Evolutionary conservation across 768 basidiomycete genomes (phyloP).

Genomic region (Hebeloma cylindrosporum): DNA sequence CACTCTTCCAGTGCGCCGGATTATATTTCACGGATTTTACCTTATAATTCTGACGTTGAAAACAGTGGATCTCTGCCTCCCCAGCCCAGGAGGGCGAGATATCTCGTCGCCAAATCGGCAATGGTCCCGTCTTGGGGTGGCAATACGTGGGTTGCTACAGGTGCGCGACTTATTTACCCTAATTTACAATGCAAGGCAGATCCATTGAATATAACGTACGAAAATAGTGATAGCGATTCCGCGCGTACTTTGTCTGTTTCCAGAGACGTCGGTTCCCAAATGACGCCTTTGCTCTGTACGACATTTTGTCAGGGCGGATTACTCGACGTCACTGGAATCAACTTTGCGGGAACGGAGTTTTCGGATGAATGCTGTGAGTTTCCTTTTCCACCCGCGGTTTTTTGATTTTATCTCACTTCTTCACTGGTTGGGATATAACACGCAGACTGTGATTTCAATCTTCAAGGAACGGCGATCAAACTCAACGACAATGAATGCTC

Average conservation of each 20-base stretch:
- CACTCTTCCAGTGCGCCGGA: no score
- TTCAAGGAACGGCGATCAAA: constrained; percentile 16
- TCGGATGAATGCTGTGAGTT: constrained; percentile 22
- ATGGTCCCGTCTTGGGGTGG: not conserved
- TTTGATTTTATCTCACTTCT: no score
- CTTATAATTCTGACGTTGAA: no score
- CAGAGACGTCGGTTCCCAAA: constrained; percentile 11
- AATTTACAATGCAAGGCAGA: not conserved
- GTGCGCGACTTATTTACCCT: not conserved
- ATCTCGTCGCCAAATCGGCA: no score
- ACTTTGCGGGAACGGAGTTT: constrained; percentile 23
- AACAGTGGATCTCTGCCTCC: no score
- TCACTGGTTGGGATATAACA: not conserved
- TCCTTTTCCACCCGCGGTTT: no score
- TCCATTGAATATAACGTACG: no score
- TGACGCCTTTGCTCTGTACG: constrained; percentile 24
- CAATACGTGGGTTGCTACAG: constrained; percentile 4
- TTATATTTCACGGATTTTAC: no score
- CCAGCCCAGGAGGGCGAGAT: no score
- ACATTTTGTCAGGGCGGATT: constrained; percentile 21
- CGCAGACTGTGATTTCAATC: constrained; percentile 20
- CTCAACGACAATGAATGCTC: constrained; percentile 35
- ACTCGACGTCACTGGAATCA: constrained; percentile 15
- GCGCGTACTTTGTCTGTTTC: constrained; percentile 19
- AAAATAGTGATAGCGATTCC: constrained; percentile 15